These are phyloP conservation scores for Dioscorea alata DNA, from an alignment of 106 monocot species.

Conservation along the genomic window DNA sequence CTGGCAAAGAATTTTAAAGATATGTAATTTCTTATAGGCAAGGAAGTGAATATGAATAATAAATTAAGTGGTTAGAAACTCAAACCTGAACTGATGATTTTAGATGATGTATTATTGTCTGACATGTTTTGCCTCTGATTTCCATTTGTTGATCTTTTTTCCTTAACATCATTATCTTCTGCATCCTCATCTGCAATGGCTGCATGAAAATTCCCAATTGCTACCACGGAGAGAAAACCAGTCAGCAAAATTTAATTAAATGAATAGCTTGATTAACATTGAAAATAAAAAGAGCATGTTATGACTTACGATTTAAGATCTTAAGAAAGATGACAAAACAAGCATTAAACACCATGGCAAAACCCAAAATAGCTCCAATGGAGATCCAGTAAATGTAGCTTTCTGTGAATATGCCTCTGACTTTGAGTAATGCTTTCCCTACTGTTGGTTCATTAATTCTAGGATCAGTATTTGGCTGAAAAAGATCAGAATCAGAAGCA, in stretches of 20 bases:
- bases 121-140: neutral
- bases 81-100: neutral
- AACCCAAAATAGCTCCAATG: neutral
- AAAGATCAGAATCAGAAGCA: neutral
- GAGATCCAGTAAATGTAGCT: neutral
- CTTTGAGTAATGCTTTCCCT: neutral
- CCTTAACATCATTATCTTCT: neutral
- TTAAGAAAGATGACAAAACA: neutral
- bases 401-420: neutral
- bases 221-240: neutral
- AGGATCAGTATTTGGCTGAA: neutral
- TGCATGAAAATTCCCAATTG: neutral
- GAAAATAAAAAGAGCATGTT: neutral
- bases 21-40: no score
- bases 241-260: neutral
- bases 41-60: neutral
- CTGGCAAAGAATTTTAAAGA: no score
- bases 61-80: neutral
- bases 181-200: neutral
- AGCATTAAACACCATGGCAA: neutral
- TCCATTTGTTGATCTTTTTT: neutral
- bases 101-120: neutral
- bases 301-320: neutral
- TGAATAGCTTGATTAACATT: neutral
- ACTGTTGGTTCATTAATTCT: neutral